Percentiles rank a stretch among this genome's conserved stretches.
These are phyloP conservation scores for Pseudogymnoascus sp. DNA, from an alignment of 2,329 filamentous ascomycete genomes.

Conservation along the genomic window DNA sequence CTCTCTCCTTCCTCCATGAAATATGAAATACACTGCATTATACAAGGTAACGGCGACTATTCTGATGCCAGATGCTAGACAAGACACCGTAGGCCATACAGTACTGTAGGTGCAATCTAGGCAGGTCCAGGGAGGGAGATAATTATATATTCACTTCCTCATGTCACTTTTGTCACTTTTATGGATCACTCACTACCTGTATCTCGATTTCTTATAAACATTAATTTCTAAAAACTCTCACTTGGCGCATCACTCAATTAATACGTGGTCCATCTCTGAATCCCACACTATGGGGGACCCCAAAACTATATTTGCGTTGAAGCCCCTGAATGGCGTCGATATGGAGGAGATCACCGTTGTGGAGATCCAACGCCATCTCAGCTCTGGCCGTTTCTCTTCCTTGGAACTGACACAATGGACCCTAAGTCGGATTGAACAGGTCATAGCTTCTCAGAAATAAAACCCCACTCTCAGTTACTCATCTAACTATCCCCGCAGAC, in stretches of 20 bases:
- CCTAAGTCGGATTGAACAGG: neutral
- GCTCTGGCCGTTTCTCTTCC: neutral
- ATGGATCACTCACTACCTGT: neutral
- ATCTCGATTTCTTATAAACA: neutral
- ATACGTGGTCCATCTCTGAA: neutral
- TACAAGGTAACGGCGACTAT: neutral
- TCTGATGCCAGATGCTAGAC: neutral
- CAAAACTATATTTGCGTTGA: neutral
- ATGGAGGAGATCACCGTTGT: slow-evolving; percentile 6
- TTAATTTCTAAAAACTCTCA: neutral
- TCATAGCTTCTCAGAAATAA: neutral
- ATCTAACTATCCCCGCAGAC: neutral
- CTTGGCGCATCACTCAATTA: neutral
- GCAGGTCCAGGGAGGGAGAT: neutral
- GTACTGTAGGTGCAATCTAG: neutral
- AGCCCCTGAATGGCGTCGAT: neutral
- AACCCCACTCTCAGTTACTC: neutral
- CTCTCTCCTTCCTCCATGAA: neutral
- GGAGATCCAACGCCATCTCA: slow-evolving; percentile 2
- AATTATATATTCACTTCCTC: neutral
- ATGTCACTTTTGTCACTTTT: neutral
- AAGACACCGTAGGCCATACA: neutral
- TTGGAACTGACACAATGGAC: slow-evolving; percentile 5
- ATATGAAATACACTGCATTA: neutral
- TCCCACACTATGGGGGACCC: neutral